Percentiles rank a stretch among this genome's conserved stretches.
Conservation (phyloP, 1,284 basidiomycete species). For the Golubevia sp. region DNA sequence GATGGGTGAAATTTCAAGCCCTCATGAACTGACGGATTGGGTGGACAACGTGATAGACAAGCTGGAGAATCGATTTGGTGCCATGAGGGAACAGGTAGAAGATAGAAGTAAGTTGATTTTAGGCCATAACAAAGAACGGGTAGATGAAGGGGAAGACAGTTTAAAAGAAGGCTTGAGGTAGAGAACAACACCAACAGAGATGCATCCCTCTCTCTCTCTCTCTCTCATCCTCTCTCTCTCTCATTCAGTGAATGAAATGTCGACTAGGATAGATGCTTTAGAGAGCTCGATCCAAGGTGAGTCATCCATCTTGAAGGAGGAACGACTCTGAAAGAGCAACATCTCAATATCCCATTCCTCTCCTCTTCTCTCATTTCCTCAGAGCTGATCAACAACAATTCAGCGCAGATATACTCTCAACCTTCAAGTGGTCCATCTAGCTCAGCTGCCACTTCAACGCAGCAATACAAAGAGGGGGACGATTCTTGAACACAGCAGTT, state of each 20-base stretch:
- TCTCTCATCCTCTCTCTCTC: not conserved
- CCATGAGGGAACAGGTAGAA: slow-evolving; percentile 44
- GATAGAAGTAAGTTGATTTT: slow-evolving; percentile 35
- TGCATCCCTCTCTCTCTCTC: not conserved
- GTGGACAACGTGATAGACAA: slow-evolving; percentile 47
- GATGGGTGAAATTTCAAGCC: slow-evolving; percentile 31
- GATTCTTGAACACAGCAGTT: no score
- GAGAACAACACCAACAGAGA: not conserved
- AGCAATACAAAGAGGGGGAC: no score
- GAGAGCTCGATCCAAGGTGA: slow-evolving; percentile 52
- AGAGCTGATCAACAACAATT: no score
- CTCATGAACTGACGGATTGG: slow-evolving; percentile 58
- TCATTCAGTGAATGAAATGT: slow-evolving; percentile 54
- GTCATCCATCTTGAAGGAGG: slow-evolving; percentile 6
- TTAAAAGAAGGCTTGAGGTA: not conserved
- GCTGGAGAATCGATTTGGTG: slow-evolving; percentile 45
- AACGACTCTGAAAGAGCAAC: no score
- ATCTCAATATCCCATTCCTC: no score
- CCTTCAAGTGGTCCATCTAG: no score
- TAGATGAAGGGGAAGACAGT: no score
- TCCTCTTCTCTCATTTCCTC: no score
- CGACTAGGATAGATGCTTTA: slow-evolving; percentile 48
- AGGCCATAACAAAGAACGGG: no score
- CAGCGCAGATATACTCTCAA: no score
- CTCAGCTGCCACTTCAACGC: no score